Conservation (phyloP, 2,329 filamentous ascomycete species). For the Monilinia fructicola region DNA sequence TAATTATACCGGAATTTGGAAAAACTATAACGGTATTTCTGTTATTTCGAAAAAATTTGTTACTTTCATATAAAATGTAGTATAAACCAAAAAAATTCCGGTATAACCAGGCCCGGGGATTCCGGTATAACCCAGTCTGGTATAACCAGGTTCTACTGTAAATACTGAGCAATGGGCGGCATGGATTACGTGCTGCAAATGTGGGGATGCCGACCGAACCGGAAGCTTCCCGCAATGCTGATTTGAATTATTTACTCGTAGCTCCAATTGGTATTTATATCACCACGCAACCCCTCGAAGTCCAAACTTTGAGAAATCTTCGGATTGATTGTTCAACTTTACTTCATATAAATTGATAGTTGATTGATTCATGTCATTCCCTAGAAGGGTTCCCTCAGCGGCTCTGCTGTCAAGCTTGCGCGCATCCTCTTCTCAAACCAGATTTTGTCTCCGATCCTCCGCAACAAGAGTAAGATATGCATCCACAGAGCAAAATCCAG, state of each 20-base stretch:
- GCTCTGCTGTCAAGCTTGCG: slow-evolving; percentile 32
- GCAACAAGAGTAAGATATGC: slow-evolving; percentile 30
- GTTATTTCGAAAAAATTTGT: too few species aligned
- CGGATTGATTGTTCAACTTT: not conserved
- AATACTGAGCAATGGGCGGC: slow-evolving; percentile 11
- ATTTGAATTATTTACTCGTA: not conserved
- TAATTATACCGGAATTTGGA: too few species aligned
- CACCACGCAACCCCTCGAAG: not conserved
- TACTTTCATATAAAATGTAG: too few species aligned
- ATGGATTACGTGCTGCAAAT: slow-evolving; percentile 17
- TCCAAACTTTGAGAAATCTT: not conserved
- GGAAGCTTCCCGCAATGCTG: not conserved
- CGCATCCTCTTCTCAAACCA: slow-evolving; percentile 23
- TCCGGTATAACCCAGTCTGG: too few species aligned
- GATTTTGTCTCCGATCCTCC: slow-evolving; percentile 28
- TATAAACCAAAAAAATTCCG: too few species aligned
- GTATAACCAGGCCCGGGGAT: too few species aligned
- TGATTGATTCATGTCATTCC: slow-evolving; percentile 31
- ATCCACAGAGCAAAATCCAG: slow-evolving; percentile 33
- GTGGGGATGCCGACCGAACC: slow-evolving; percentile 3
- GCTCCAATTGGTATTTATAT: slow-evolving; percentile 2
- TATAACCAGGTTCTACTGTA: too few species aligned
- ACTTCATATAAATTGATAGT: slow-evolving; percentile 3
- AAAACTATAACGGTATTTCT: too few species aligned
- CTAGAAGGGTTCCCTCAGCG: slow-evolving; percentile 32